Evolutionary conservation across 192 early-diverging fungal species (phyloP), one percentile per base, ranked within the genome.

Genomic region (Chytriomyces sp.): DNA sequence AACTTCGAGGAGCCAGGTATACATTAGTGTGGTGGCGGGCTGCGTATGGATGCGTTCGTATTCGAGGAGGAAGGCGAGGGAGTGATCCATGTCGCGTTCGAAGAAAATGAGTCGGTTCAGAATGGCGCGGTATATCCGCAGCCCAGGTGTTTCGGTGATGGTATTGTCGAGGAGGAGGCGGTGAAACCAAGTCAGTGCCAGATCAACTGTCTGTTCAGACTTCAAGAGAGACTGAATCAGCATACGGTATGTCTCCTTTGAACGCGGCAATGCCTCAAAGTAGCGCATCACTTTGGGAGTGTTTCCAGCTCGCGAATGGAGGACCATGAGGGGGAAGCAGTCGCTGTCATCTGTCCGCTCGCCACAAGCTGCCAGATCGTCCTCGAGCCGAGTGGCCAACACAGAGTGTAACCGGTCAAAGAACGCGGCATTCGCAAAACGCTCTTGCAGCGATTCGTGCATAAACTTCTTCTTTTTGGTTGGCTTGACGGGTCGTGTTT

Each of bases 181-280:
- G 40, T 64, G 62, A 7, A 33, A 64, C 62, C 62, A 64, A 6
- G 28, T 41, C 36, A 64, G 14, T 26, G 62, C 36, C n/a, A 10
- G 8, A 17, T 38, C 39, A 38, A 64, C 44, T 19, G 3, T 17
- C 3, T n/a, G 8, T 5, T 22, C 30, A 14, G 62, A 44, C 34
- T 38, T n/a, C 2, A 14, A 7, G 49, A 10, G 22, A 17, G 62
- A 17, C 17, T 44, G 62, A 2, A 64, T 64, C 0, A 64, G 6
- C 62, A 64, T 64, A 38, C 62, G 49, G 49, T 64, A 64, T 14
- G 62, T 64, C 62, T n/a, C 62, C 14, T 7, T 38, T 44, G n/a
- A 64, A 17, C 7, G 19, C 37, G n/a, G 5, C 22, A 0, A 44
- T n/a, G 5, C 28, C 26, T 64, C 25, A 26, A 64, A 64, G 14